Conservation (phyloP, 2,329 filamentous ascomycete species). For the Paecilomyces formosus region DNA sequence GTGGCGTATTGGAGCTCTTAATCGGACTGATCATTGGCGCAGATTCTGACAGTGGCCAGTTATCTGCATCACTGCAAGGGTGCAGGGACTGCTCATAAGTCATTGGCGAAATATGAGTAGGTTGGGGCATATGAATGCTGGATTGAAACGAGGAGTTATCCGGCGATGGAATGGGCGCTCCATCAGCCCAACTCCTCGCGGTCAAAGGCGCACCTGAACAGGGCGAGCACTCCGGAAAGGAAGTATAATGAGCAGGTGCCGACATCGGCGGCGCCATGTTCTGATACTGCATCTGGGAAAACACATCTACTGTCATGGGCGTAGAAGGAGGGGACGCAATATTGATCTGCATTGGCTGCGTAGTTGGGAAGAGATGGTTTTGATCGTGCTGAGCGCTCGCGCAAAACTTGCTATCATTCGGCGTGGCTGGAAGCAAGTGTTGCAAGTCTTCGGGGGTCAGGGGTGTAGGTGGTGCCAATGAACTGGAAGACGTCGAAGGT, state of each 20-base stretch:
- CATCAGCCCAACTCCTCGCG: constrained; percentile 35
- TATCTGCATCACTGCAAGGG: constrained; percentile 17
- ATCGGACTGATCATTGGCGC: constrained; percentile 26
- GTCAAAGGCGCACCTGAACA: constrained; percentile 31
- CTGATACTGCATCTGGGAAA: constrained; percentile 30
- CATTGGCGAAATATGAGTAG: constrained; percentile 29
- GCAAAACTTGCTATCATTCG: constrained; percentile 31
- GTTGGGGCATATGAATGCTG: constrained; percentile 25
- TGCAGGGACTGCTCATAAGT: constrained; percentile 29
- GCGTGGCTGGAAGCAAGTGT: constrained; percentile 32
- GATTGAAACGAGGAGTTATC: constrained; percentile 26
- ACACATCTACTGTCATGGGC: constrained; percentile 30
- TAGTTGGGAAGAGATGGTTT: constrained; percentile 27
- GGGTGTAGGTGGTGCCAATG: constrained; percentile 35
- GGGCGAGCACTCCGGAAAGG: constrained; percentile 33
- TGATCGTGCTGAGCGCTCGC: constrained; percentile 24
- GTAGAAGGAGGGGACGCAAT: constrained; percentile 39
- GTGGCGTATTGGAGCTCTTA: constrained; percentile 21
- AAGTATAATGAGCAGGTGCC: constrained; percentile 35
- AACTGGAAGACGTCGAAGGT: constrained; percentile 25
- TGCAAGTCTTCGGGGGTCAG: constrained; percentile 37
- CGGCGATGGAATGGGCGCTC: constrained; percentile 32
- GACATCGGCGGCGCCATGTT: constrained; percentile 33
- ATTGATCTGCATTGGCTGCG: constrained; percentile 34
- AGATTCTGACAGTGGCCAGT: constrained; percentile 21